These are phyloP conservation scores for Colletotrichum sp. DNA, from an alignment of 2,329 filamentous ascomycete species.

Conservation along the genomic window DNA sequence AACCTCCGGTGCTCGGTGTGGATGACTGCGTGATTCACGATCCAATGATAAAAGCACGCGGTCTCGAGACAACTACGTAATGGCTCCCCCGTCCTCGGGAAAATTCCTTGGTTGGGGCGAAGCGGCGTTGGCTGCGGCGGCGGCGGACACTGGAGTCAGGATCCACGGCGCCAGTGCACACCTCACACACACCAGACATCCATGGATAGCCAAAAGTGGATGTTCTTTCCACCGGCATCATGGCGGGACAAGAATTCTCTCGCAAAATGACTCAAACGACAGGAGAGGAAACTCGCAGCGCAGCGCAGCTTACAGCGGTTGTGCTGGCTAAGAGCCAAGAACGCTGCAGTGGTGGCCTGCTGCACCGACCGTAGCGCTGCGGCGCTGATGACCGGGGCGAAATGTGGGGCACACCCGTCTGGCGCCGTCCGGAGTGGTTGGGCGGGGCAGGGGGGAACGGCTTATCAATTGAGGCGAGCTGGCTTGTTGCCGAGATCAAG, in stretches of 20 bases:
- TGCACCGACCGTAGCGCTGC: background rate
- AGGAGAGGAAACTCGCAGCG: background rate
- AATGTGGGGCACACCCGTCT: background rate
- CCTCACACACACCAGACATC: background rate
- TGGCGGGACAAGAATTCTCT: background rate
- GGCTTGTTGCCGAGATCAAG: background rate
- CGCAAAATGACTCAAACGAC: background rate
- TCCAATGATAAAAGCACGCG: conserved; percentile 9
- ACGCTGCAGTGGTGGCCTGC: background rate
- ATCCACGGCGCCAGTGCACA: background rate
- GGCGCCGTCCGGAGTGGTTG: conserved; percentile 1
- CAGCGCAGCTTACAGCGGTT: background rate
- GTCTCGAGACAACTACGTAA: background rate
- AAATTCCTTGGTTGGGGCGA: background rate
- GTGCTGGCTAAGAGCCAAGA: background rate
- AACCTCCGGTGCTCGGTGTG: background rate
- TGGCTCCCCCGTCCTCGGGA: background rate
- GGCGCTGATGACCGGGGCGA: conserved; percentile 18
- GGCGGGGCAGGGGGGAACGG: background rate
- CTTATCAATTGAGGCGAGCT: background rate
- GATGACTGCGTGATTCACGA: background rate
- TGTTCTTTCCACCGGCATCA: background rate
- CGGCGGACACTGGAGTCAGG: background rate
- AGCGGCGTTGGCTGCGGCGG: background rate
- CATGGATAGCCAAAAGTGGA: background rate